Conservation (phyloP, 352 stramenopile genomes). For the Aphanomyces euteiches region DNA sequence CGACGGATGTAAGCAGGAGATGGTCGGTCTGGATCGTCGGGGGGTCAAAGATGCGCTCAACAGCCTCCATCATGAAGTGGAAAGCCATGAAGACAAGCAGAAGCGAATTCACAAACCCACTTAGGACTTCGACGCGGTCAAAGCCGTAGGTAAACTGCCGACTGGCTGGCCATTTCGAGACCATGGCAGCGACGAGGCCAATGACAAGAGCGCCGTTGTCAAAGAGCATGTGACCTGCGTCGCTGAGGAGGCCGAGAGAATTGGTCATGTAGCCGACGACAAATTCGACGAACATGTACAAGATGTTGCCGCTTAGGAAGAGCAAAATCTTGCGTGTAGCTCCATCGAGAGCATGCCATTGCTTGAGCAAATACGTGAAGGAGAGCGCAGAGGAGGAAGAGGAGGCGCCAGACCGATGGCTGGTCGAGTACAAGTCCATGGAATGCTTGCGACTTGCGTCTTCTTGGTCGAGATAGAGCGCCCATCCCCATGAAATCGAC, state of each 20-base stretch:
- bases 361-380: no score
- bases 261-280: conserved; percentile 79
- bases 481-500: conserved; percentile 21
- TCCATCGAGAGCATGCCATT: background rate
- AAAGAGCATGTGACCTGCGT: conserved; percentile 88
- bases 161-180: conserved; percentile 65
- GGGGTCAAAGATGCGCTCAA: conserved; percentile 65
- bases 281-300: conserved; percentile 87
- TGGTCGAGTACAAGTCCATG: background rate
- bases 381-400: background rate
- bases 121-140: conserved; percentile 80
- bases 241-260: conserved; percentile 79
- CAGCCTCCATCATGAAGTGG: conserved; percentile 76
- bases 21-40: conserved; percentile 78
- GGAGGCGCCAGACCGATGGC: background rate
- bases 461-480: background rate
- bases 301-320: conserved; percentile 74
- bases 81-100: conserved; percentile 80
- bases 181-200: conserved; percentile 77
- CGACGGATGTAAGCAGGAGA: conserved; percentile 78
- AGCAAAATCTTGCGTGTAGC: conserved; percentile 65
- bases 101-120: conserved; percentile 83
- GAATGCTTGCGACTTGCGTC: background rate
- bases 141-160: conserved; percentile 82
- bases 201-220: conserved; percentile 84